Percentiles rank a stretch among this genome's conserved stretches.
Conservation (phyloP, 2,329 filamentous ascomycete species). For the Colletotrichum coccodes region DNA sequence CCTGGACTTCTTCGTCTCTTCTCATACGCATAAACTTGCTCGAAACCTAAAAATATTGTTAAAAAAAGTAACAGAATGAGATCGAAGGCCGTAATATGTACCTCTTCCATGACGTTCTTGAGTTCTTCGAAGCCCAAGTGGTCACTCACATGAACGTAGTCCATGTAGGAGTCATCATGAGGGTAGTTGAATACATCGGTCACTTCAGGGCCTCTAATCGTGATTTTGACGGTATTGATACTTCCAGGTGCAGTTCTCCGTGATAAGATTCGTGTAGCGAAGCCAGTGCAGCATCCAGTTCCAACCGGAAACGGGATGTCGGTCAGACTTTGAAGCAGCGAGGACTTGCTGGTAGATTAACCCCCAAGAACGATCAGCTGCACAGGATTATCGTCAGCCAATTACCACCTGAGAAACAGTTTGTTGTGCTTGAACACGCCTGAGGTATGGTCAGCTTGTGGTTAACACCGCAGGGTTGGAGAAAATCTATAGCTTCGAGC, state of each 20-base stretch:
- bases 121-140: slow-evolving; percentile 43
- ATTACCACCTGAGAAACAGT: neutral
- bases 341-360: slow-evolving; percentile 50
- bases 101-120: slow-evolving; percentile 41
- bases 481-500: slow-evolving; percentile 49
- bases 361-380: slow-evolving; percentile 49
- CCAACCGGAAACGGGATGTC: slow-evolving; percentile 49
- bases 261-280: slow-evolving; percentile 49
- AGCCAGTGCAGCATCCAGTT: slow-evolving; percentile 46
- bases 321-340: slow-evolving; percentile 47
- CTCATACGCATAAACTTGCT: slow-evolving; percentile 44
- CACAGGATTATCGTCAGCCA: neutral
- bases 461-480: slow-evolving; percentile 43
- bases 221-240: slow-evolving; percentile 42
- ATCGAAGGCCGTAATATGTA: slow-evolving; percentile 29
- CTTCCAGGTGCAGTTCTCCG: slow-evolving; percentile 42
- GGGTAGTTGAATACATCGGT: slow-evolving; percentile 35
- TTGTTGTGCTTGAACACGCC: slow-evolving; percentile 35
- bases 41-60: slow-evolving; percentile 36
- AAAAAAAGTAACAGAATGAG: neutral
- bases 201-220: slow-evolving; percentile 41
- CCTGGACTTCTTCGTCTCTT: slow-evolving; percentile 32
- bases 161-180: slow-evolving; percentile 28
- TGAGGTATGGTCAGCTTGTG: slow-evolving; percentile 46
- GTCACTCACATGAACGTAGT: slow-evolving; percentile 37